Base-by-base conservation (phyloP, 441 rosid species). In the Eutrema salsugineum region DNA sequence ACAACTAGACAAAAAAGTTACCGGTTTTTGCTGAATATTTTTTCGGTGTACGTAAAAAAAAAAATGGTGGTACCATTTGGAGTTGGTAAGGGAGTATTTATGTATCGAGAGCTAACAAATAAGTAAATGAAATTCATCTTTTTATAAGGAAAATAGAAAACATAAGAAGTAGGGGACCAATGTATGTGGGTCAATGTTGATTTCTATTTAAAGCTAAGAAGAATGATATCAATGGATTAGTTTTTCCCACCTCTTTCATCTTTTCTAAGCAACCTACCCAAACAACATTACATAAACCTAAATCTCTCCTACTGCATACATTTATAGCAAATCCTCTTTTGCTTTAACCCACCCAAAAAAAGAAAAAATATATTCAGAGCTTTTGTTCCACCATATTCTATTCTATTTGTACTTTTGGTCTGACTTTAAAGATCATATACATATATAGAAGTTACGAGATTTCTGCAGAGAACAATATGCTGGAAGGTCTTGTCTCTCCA, bases 161-260 rank as follows among this genome's bases (percentile, higher is more conserved):
- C 64, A 75, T 75, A 35, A 67, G 57, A 17, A 53, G 78, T 43
- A 68, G 70, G 73, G 78, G 73, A 62, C 68, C 69, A 36, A 43
- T 62, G 51, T 36, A 53, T 53, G 70, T 75, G 78, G 70, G 70
- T 38, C 75, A 62, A 56, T 76, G 79, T 76, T 76, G 67, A 46
- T 63, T 76, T 76, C 79, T 49, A 70, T 70, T 76, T 76, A 76
- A 69, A 69, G 60, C 66, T 76, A 76, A 56, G 75, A 49, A 56
- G 75, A 76, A 76, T 76, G 66, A 76, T 56, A 39, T 70, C 71
- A 68, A 63, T 76, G 61, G 71, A 76, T 70, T 69, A 70, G 61
- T 76, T 70, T 70, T 56, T 64, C 71, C 60, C 61, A 63, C 24
- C 62, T 70, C 75, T 68, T 68, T 62, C 74, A 74, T 75, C 74